Evolutionary conservation across 305 asterid species (phyloP), one percentile per base, ranked within the genome.

Genomic region (Lippia alba): DNA sequence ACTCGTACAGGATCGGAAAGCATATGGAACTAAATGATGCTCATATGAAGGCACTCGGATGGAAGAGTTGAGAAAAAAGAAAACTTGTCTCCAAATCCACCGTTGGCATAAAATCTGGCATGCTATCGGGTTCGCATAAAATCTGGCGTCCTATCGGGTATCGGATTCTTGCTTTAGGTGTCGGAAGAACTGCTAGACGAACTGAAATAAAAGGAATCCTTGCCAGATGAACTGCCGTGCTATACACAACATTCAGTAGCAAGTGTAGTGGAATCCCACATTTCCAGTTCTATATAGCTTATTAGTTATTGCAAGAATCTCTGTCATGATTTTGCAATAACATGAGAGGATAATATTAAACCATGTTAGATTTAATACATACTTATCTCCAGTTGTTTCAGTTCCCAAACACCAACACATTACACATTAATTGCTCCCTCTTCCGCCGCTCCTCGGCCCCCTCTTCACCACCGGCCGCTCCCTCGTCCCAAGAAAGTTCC

Each of bases 381-480:
- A 24, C 30, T 24, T 24, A 3, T 24, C 30, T 1, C 2, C 30
- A 24, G 30, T 24, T 24, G 1, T 24, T 24, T 1, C 30, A 24
- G 30, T 24, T 24, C 30, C 30, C 30, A n/a, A n/a, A n/a, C n/a
- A n/a, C n/a, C n/a, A n/a, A n/a, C n/a, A n/a, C n/a, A n/a, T n/a
- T n/a, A n/a, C n/a, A n/a, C n/a, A n/a, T n/a, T n/a, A n/a, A n/a
- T n/a, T n/a, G n/a, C n/a, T n/a, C n/a, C n/a, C n/a, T n/a, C n/a
- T n/a, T n/a, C 83, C 81, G 33, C 79, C 85, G 1, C 75, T 77
- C 41, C 92, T 59, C 79, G 94, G 79, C 69, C 84, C 92, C 70
- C 79, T 87, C 82, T 94, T 94, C 69, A 87, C 85, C 65, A 81
- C 83, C 1, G 97, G 99, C 66, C 96, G 81, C 54, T 94, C 99